Evolutionary conservation across 768 basidiomycete species (phyloP), one percentile per base, ranked within the genome.

Genomic region (Psilocybe subaeruginosa): DNA sequence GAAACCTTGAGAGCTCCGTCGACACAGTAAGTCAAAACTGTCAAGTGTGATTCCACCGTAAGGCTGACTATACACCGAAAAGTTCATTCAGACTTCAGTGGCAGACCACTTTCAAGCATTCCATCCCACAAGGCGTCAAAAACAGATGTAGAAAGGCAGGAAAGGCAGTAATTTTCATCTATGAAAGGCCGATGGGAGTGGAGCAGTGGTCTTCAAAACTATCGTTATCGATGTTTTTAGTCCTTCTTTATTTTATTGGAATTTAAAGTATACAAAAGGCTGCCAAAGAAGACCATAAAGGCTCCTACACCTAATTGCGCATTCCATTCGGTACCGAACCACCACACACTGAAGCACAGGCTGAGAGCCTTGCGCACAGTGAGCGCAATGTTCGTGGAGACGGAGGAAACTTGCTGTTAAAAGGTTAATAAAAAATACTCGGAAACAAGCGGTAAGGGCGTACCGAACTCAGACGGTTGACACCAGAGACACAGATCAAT

Each of bases 341-440:
- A 93, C 90, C 90, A 92, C 7, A 95, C 89, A 67, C 89, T 91
- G 61, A 94, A 84, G 65, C 85, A 88, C 19, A 95, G 80, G 63
- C 89, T 91, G 50, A 92, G 72, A 5, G 92, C 92, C 71, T 95
- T 95, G 52, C 93, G 84, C 0, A 87, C 78, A 1, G 93, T 94
- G 35, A 94, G 78, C 16, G 92, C 85, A 45, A 95, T 82, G 66
- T 92, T 92, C 6, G 92, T 92, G 3, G 90, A 90, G 1, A 93
- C 89, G 1, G 89, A 88, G 7, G 91, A 91, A 8, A 92, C 87
- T 74, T 84, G 80, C 89, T 91, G 56, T 50, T 60, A 19, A 33
- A 19, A 23, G 23, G 23, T 23, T 23, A 23, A 23, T 23, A 23
- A 23, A 23, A 19, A 23, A 23, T 23, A 23, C 23, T 39, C 30